phyloP scores from a whole-genome alignment of 192 early-diverging fungal genomes.

The Coemansia sp. region DNA sequence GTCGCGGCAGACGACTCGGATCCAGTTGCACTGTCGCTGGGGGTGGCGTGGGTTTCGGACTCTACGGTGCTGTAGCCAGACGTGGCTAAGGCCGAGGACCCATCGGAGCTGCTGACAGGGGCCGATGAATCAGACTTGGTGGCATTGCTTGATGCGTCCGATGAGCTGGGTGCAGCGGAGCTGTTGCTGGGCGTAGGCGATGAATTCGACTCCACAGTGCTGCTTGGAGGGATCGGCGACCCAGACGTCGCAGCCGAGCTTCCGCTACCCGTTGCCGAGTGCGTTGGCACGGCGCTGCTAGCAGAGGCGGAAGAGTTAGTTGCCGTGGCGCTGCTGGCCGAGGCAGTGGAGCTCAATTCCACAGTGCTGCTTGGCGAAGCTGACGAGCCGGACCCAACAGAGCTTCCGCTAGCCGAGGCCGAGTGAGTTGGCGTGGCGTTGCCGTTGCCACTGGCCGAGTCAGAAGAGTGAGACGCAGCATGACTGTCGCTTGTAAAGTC shows the following conservation, averaged over 20 bases:
- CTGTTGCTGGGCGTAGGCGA: no score
- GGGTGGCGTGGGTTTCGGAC: neutral
- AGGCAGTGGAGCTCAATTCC: neutral
- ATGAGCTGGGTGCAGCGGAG: neutral
- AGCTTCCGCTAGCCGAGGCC: neutral
- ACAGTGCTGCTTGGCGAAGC: neutral
- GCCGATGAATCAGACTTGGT: neutral
- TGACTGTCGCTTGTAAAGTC: neutral
- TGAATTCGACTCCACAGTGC: neutral
- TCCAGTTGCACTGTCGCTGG: neutral
- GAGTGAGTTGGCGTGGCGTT: neutral
- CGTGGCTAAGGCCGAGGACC: neutral
- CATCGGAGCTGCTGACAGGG: neutral
- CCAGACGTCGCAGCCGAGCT: neutral
- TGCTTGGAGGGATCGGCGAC: neutral
- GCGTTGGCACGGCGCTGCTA: neutral
- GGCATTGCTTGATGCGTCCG: neutral
- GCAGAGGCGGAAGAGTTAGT: neutral
- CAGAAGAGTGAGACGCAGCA: neutral
- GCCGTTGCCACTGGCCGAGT: neutral
- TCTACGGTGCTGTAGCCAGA: neutral
- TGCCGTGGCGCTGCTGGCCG: neutral
- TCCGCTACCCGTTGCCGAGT: neutral
- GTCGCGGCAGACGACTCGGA: neutral
- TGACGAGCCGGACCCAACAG: neutral